phyloP scores from a whole-genome alignment of 345 rosid species.

The Bretschneidera sinensis region DNA sequence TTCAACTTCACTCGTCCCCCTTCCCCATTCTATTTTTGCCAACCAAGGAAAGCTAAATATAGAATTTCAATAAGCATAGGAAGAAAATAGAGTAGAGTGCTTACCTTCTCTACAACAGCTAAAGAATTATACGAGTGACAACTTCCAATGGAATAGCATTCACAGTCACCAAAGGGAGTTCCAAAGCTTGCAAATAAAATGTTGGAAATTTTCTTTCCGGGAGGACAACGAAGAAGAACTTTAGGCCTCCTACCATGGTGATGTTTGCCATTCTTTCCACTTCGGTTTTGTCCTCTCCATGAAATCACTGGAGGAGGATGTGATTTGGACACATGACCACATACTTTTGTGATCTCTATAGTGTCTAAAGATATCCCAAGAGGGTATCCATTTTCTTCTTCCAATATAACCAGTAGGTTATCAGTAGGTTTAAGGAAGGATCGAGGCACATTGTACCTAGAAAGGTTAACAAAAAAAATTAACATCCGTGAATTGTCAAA shows the following conservation, averaged over 20 bases:
- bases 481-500: neutral
- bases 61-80: neutral
- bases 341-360: slow-evolving; percentile 25
- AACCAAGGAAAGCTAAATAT: too few species aligned
- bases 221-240: slow-evolving; percentile 34
- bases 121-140: slow-evolving; percentile 46
- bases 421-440: slow-evolving; percentile 39
- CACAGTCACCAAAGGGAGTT: slow-evolving; percentile 45
- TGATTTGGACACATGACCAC: slow-evolving; percentile 28
- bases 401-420: slow-evolving; percentile 49
- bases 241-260: slow-evolving; percentile 20
- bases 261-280: neutral
- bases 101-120: slow-evolving; percentile 40
- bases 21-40: too few species aligned
- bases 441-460: slow-evolving; percentile 57
- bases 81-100: neutral
- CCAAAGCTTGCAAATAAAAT: slow-evolving; percentile 54
- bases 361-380: slow-evolving; percentile 44
- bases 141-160: slow-evolving; percentile 35
- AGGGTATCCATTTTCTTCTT: slow-evolving; percentile 53
- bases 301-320: slow-evolving; percentile 24
- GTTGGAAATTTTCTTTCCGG: slow-evolving; percentile 31
- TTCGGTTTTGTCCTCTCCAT: slow-evolving; percentile 15
- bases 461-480: slow-evolving; percentile 5
- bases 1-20: too few species aligned